Conservation (phyloP, 306 rosid species). For the Ziziphus jujuba region DNA sequence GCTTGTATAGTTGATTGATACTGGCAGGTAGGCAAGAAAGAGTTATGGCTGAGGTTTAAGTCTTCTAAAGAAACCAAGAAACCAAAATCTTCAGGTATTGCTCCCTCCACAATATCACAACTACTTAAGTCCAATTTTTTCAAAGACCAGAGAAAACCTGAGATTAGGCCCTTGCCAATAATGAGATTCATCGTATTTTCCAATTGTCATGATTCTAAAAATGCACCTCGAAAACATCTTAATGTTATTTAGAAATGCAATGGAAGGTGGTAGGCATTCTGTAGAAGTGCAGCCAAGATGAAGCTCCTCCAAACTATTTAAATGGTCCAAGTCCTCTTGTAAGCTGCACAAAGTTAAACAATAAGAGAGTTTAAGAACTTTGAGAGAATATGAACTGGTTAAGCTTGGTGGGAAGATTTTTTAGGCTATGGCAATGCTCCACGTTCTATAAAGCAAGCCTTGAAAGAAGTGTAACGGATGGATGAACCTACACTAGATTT, state of each 20-base stretch:
- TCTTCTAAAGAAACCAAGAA: not conserved
- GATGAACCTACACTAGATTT: not conserved
- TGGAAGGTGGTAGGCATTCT: not conserved
- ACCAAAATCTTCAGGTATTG: not conserved
- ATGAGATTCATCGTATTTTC: no score
- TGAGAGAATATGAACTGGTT: no score
- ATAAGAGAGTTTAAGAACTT: no score
- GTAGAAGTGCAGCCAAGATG: not conserved
- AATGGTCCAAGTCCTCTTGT: not conserved
- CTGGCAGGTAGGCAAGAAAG: no score
- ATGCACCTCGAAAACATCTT: no score
- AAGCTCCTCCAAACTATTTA: not conserved
- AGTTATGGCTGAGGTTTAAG: no score
- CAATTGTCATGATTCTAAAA: no score
- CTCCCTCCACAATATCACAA: not conserved
- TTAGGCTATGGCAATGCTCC: not conserved
- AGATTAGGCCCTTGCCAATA: not conserved
- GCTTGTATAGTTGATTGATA: no score
- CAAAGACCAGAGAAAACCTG: not conserved
- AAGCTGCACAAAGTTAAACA: no score
- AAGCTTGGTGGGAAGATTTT: not conserved
- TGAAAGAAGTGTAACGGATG: not conserved
- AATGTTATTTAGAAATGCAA: not conserved
- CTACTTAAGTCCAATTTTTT: not conserved
- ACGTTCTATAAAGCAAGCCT: not conserved